A percentile compares a stretch with the other conserved stretches of the same genome.
phyloP scores from a whole-genome alignment of 2,329 filamentous ascomycete genomes.

The Aspergillus sp. region DNA sequence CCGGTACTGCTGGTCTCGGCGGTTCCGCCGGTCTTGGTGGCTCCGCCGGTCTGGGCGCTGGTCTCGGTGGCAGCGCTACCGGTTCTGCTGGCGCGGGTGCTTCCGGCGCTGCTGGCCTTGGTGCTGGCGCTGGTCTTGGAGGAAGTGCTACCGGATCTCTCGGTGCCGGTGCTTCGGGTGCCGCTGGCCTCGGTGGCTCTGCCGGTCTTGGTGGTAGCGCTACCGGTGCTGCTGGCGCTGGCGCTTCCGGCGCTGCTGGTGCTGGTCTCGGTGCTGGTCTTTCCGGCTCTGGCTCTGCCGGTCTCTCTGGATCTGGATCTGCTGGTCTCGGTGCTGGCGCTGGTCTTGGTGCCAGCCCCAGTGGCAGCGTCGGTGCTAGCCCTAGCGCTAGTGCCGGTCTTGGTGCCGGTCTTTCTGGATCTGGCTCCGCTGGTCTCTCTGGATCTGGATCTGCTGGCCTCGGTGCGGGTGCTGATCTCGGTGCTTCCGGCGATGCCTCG shows the following conservation, averaged over 20 bases:
- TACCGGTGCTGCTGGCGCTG: neutral
- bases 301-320: neutral
- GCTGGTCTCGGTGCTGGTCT: constrained; percentile 1
- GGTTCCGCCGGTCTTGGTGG: neutral
- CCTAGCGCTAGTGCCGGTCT: neutral
- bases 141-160: neutral
- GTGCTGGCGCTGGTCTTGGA: constrained; percentile 3
- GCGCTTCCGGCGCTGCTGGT: neutral
- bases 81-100: neutral
- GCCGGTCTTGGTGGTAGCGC: neutral
- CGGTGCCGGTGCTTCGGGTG: neutral
- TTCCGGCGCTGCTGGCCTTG: neutral
- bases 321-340: neutral
- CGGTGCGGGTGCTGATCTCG: constrained; percentile 1
- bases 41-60: neutral
- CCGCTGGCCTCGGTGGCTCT: neutral
- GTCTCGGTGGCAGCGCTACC: neutral
- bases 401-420: neutral
- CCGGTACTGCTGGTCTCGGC: neutral
- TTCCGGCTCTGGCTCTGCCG: neutral
- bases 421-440: neutral
- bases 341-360: neutral
- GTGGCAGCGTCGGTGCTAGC: neutral
- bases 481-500: neutral
- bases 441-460: neutral